phyloP scores from a whole-genome alignment of 305 asterid genomes.

The Fraxinus albicans region DNA sequence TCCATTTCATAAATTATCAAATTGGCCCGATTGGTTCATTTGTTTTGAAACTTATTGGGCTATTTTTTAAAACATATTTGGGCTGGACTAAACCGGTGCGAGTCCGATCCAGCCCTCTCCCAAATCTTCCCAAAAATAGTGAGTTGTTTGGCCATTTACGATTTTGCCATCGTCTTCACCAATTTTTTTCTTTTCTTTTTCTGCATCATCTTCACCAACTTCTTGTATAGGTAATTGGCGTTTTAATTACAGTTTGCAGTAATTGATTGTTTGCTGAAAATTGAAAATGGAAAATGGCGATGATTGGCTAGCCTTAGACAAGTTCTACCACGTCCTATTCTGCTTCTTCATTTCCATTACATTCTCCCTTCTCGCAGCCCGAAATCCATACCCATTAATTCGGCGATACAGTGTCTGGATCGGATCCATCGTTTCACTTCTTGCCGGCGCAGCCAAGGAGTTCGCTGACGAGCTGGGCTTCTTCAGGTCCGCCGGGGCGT shows the following conservation, averaged over 20 bases:
- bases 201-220: background rate
- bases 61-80: too few relatives aligned
- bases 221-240: background rate
- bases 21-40: too few relatives aligned
- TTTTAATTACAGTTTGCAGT: background rate
- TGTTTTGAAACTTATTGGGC: too few relatives aligned
- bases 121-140: too few relatives aligned
- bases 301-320: constrained; percentile 78
- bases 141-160: too few relatives aligned
- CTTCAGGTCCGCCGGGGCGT: constrained; percentile 82
- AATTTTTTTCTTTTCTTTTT: too few relatives aligned
- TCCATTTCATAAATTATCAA: too few relatives aligned
- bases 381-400: constrained; percentile 52
- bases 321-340: constrained; percentile 65
- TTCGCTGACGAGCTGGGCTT: constrained; percentile 77
- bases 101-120: too few relatives aligned
- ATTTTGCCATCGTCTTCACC: too few relatives aligned
- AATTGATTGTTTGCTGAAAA: background rate
- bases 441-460: constrained; percentile 82
- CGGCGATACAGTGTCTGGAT: constrained; percentile 68
- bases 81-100: too few relatives aligned
- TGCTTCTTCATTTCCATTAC: constrained; percentile 61
- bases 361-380: constrained; percentile 44
- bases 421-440: constrained; percentile 62
- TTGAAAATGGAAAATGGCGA: constrained; percentile 67